Base-by-base conservation (phyloP, 208 protist genomes). In the Wallacemonas rigidus region DNA sequence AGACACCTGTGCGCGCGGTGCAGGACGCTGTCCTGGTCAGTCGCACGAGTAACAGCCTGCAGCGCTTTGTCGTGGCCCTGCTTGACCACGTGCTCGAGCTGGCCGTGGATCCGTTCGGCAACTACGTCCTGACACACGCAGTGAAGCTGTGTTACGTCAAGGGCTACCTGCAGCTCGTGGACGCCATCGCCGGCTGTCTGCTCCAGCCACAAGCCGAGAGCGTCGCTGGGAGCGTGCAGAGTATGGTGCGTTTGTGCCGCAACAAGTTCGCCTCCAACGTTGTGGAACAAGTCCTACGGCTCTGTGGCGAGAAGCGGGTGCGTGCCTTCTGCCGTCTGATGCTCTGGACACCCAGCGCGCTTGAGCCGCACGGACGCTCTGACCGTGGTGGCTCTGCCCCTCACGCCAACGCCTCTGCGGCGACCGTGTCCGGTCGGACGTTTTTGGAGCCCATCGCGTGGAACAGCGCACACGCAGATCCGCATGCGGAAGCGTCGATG, bases 191-290 rank as follows among this genome's bases (percentile, higher is more conserved):
- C n/a, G 39, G 17, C 5, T 51, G 77, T 87, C 67, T 60, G 57
- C n/a, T 78, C 38, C 48, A 60, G 54, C 68, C 54, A 77, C 36
- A 45, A 14, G 80, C 71, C 1, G 26, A 60, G 2, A 60, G 69
- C 85, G 72, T 71, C 73, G 73, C 74, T 47, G 9, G 6, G 6
- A 36, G 56, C 56, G n/a, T 75, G 40, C 45, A 60, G 44, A 74
- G 75, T 69, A 44, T 87, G 53, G 67, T 87, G 43, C 55, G 57
- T 40, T 78, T 99, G 35, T 97, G 94, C 45, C 94, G 68, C 15
- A 96, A 98, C 75, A 99, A 99, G 72, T 99, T 98, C 72, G 93
- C 88, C 35, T 99, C 97, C 0, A 98, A 99, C 68, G 98, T 99
- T 2, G 85, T 99, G 8, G 98, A 99, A 74, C 98, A 98, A 74